Percentiles rank a stretch among this genome's conserved stretches.
phyloP scores from a whole-genome alignment of 2,329 filamentous ascomycete genomes.

The Talaromyces sp. region DNA sequence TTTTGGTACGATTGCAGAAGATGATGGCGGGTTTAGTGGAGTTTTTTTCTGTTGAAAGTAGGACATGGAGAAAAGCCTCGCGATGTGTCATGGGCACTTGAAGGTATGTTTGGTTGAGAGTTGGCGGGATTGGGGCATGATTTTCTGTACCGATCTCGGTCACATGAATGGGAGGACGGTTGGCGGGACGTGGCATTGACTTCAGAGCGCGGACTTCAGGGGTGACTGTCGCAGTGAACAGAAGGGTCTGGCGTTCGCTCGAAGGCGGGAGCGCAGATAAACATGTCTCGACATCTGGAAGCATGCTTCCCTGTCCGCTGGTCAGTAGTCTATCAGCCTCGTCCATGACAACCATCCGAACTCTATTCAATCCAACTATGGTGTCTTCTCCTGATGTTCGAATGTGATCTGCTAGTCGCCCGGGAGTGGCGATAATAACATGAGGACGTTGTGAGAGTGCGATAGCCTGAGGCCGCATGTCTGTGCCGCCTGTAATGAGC shows the following conservation, averaged over 20 bases:
- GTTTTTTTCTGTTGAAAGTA: conserved; percentile 77
- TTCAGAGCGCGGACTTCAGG: conserved; percentile 86
- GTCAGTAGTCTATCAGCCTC: conserved; percentile 88
- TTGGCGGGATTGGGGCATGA: conserved; percentile 73
- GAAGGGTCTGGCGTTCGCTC: conserved; percentile 77
- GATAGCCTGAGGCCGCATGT: conserved; percentile 89
- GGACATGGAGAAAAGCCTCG: conserved; percentile 88
- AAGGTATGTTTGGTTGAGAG: conserved; percentile 78
- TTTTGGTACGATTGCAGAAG: conserved; percentile 89
- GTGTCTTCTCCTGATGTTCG: conserved; percentile 88
- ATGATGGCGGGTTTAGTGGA: conserved; percentile 76
- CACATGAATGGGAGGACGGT: conserved; percentile 75
- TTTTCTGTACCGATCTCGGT: conserved; percentile 73
- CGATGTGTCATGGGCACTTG: conserved; percentile 88
- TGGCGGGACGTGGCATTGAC: conserved; percentile 65
- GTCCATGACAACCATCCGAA: conserved; percentile 85
- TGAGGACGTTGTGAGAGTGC: conserved; percentile 79
- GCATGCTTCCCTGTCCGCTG: conserved; percentile 75
- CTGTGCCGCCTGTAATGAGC: conserved; percentile 86
- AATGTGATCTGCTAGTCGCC: conserved; percentile 90
- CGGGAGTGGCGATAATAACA: conserved; percentile 90
- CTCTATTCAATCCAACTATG: conserved; percentile 72
- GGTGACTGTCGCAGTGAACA: conserved; percentile 95
- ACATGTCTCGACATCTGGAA: conserved; percentile 90
- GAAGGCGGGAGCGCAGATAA: conserved; percentile 76